A percentile compares a stretch with the other conserved stretches of the same genome.
These are phyloP conservation scores for Talaromyces trachyspermus DNA, from an alignment of 495 filamentous ascomycete genomes.

Conservation along the genomic window DNA sequence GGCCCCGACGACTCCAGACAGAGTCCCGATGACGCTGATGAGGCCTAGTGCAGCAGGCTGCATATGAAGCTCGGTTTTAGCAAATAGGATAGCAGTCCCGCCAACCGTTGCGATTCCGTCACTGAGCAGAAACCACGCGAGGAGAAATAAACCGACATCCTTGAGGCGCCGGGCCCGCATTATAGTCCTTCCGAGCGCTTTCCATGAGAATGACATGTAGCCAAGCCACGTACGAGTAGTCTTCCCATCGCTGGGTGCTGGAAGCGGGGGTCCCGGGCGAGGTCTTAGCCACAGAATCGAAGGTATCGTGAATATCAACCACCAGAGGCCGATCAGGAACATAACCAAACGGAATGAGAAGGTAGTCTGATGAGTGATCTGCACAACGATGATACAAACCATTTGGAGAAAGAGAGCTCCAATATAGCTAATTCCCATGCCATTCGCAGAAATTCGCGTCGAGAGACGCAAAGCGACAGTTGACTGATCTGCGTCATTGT, in stretches of 20 bases:
- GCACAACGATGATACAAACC: slow-evolving; percentile 63
- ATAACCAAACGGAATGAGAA: slow-evolving; percentile 76
- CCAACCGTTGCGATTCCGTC: slow-evolving; percentile 93
- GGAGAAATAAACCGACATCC: slow-evolving; percentile 82
- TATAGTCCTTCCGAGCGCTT: slow-evolving; percentile 70
- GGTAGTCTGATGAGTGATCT: slow-evolving; percentile 62
- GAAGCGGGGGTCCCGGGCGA: slow-evolving; percentile 77
- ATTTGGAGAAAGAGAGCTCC: slow-evolving; percentile 75
- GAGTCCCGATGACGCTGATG: slow-evolving; percentile 85
- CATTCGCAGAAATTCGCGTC: slow-evolving; percentile 78
- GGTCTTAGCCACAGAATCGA: slow-evolving; percentile 85
- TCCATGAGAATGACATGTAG: slow-evolving; percentile 80
- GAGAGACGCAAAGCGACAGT: slow-evolving; percentile 45
- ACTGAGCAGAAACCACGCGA: slow-evolving; percentile 88
- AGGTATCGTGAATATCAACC: slow-evolving; percentile 86
- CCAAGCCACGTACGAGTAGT: slow-evolving; percentile 39
- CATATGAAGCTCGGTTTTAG: slow-evolving; percentile 91
- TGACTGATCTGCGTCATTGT: slow-evolving; percentile 5
- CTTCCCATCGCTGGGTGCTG: slow-evolving; percentile 26
- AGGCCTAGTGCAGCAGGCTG: slow-evolving; percentile 77
- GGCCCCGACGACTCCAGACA: slow-evolving; percentile 75
- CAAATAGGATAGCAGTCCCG: slow-evolving; percentile 90
- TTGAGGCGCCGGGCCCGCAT: slow-evolving; percentile 70
- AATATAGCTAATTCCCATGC: slow-evolving; percentile 85
- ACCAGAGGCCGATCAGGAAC: slow-evolving; percentile 87